Conservation (phyloP, 164 flowering plant genomes). For the Tetracentron sinense region DNA sequence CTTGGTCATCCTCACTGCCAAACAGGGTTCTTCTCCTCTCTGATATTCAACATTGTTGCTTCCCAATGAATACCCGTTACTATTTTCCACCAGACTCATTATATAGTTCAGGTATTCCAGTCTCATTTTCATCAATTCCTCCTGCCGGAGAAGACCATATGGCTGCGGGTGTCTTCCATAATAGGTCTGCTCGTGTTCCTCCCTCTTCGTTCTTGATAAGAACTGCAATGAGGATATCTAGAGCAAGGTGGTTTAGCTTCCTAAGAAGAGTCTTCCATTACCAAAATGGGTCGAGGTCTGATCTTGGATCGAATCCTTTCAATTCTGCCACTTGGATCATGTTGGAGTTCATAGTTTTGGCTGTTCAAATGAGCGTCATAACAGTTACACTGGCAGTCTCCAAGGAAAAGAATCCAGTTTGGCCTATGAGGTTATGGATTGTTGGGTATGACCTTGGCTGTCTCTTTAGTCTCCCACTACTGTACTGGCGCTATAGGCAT, state of each 20-base stretch:
- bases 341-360: constrained; percentile 58
- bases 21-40: not conserved
- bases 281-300: constrained; percentile 85
- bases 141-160: constrained; percentile 22
- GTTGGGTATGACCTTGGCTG: constrained; percentile 76
- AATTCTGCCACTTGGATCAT: constrained; percentile 74
- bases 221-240: constrained; percentile 69
- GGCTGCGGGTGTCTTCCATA: constrained; percentile 13
- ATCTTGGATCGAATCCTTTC: constrained; percentile 82
- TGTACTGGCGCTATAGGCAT: constrained; percentile 63
- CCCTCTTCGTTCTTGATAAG: constrained; percentile 53
- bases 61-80: constrained; percentile 48
- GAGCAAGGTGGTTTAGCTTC: constrained; percentile 86
- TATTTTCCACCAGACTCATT: constrained; percentile 36
- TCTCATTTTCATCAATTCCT: constrained; percentile 31
- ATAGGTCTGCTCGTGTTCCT: constrained; percentile 25
- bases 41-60: too few relatives aligned
- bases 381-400: constrained; percentile 47
- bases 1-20: not conserved
- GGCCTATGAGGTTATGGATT: constrained; percentile 92
- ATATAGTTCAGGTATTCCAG: constrained; percentile 27
- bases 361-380: constrained; percentile 53
- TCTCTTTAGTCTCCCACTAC: constrained; percentile 51
- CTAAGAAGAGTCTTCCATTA: constrained; percentile 83
- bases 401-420: constrained; percentile 66